phyloP scores from a whole-genome alignment of 2,329 filamentous ascomycete genomes.

The Colletotrichum chlorophyti region DNA sequence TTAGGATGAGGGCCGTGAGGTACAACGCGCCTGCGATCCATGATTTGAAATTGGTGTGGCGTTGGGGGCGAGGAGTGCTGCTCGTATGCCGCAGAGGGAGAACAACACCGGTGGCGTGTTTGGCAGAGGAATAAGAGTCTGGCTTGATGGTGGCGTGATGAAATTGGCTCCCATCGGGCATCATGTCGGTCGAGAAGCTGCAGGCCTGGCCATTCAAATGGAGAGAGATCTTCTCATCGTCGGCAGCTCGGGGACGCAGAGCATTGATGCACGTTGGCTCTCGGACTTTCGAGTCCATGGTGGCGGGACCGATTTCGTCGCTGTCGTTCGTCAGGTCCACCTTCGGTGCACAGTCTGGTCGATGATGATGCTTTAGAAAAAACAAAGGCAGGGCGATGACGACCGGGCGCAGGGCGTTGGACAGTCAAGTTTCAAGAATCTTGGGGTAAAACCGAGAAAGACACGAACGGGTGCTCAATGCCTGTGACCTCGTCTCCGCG shows the following conservation, averaged over 20 bases:
- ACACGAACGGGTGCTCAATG: constrained; percentile 17
- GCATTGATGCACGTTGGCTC: constrained; percentile 25
- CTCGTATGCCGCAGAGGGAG: background rate
- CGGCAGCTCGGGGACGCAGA: constrained; percentile 24
- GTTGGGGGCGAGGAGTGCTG: background rate
- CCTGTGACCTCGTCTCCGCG: background rate
- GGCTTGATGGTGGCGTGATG: constrained; percentile 6
- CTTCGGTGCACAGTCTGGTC: constrained; percentile 15
- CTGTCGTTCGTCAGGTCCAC: constrained; percentile 3
- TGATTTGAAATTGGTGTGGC: constrained; percentile 1
- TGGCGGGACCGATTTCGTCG: constrained; percentile 1
- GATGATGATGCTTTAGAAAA: constrained; percentile 16
- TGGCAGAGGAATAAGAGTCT: background rate
- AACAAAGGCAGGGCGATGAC: constrained; percentile 10
- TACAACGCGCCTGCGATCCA: constrained; percentile 19
- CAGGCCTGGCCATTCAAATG: constrained; percentile 27
- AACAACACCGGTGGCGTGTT: background rate
- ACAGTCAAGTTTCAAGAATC: constrained; percentile 15
- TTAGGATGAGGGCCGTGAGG: constrained; percentile 29
- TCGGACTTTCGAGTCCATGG: constrained; percentile 19
- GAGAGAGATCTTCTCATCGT: constrained; percentile 5
- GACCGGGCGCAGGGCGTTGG: background rate
- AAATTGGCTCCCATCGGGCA: constrained; percentile 19
- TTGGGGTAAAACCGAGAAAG: constrained; percentile 14
- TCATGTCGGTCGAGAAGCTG: constrained; percentile 26